Conservation (phyloP, 169 alveolate genomes). For the Plasmodium fragile region DNA sequence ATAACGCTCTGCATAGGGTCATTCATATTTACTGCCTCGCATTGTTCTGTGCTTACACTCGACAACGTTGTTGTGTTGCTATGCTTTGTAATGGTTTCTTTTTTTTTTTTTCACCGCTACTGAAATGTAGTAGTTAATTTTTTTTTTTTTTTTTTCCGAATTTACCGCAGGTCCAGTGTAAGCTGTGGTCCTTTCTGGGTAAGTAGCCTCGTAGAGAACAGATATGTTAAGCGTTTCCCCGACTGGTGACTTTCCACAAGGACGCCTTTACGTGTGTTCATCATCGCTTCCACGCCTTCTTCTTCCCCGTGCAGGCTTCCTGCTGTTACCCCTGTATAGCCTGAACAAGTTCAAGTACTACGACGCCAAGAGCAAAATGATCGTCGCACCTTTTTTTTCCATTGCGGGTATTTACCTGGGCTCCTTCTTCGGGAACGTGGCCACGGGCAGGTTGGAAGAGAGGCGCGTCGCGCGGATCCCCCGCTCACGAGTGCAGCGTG, state of each 20-base stretch:
- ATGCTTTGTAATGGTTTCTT: background rate
- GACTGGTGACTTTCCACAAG: background rate
- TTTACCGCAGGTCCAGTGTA: constrained; percentile 27
- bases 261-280: background rate
- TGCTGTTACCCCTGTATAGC: constrained; percentile 33
- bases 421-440: constrained; percentile 31
- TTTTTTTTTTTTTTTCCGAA: constrained; percentile 4
- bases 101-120: background rate
- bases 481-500: background rate
- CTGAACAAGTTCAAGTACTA: constrained; percentile 32
- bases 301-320: constrained; percentile 16
- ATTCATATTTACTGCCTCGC: background rate
- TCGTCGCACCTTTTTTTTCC: constrained; percentile 42
- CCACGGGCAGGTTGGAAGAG: constrained; percentile 48
- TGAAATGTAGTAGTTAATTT: background rate
- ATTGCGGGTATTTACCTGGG: constrained; percentile 59
- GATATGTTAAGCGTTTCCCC: background rate
- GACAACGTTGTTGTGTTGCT: background rate
- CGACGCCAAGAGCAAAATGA: constrained; percentile 43
- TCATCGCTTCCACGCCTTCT: background rate
- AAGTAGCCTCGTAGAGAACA: background rate
- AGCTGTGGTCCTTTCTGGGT: constrained; percentile 38
- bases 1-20: background rate
- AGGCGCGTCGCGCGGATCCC: background rate
- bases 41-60: background rate